These are phyloP conservation scores for Paramecium sonneborni DNA, from an alignment of 73 alveolate species.

Conservation along the genomic window DNA sequence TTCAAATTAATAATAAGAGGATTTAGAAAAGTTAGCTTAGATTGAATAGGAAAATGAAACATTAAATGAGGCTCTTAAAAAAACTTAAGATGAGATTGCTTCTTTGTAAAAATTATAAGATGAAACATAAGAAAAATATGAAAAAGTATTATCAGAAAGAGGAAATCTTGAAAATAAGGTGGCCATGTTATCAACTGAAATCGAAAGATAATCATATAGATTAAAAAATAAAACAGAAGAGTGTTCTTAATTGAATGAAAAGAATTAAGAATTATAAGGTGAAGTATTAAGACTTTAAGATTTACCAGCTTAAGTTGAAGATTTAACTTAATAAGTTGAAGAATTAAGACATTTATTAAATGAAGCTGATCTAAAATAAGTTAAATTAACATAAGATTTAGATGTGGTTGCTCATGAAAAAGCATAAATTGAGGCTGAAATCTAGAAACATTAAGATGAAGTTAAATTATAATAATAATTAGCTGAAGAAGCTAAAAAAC, in stretches of 20 bases:
- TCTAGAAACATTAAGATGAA: neutral
- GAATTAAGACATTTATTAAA: conserved; percentile 30
- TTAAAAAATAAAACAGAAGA: conserved; percentile 29
- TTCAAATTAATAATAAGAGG: neutral
- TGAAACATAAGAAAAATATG: neutral
- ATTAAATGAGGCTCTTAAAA: neutral
- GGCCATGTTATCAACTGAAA: conserved; percentile 44
- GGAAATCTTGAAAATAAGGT: conserved; percentile 14
- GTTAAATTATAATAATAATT: neutral
- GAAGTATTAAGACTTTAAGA: neutral
- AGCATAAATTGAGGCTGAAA: neutral
- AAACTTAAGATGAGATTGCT: neutral
- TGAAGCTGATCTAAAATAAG: conserved; percentile 19
- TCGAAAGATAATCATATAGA: neutral
- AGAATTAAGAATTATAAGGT: neutral
- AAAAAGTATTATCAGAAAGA: neutral
- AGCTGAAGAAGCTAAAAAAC: neutral
- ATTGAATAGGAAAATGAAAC: conserved; percentile 5
- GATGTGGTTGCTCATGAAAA: neutral
- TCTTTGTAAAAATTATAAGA: neutral
- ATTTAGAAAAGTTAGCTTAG: neutral
- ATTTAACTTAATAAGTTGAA: neutral
- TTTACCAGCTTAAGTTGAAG: neutral
- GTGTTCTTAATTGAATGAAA: conserved; percentile 25
- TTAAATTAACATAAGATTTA: conserved; percentile 8